These are phyloP conservation scores for Panellus pusillus DNA, from an alignment of 768 basidiomycete species.

Conservation along the genomic window DNA sequence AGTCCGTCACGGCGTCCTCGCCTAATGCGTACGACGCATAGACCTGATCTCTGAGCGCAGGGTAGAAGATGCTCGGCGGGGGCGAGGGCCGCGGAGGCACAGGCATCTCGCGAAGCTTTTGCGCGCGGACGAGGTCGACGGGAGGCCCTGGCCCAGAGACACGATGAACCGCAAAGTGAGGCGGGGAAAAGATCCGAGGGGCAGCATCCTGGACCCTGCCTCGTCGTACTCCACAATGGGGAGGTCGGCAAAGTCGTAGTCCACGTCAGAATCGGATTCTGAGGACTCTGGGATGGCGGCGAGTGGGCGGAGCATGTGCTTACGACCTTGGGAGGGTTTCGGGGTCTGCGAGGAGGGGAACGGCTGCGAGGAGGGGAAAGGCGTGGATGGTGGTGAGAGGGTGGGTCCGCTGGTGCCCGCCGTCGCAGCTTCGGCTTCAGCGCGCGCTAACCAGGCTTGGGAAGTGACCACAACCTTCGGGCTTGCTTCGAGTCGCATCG, in stretches of 20 bases:
- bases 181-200: not conserved
- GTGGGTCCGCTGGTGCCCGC: not conserved
- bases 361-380: not conserved
- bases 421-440: not conserved
- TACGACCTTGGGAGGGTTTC: no score
- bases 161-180: not conserved
- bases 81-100: conserved; percentile 3
- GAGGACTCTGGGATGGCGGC: not conserved
- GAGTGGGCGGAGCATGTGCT: not conserved
- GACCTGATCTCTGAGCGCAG: conserved; percentile 8
- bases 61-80: conserved; percentile 15
- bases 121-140: conserved; percentile 7
- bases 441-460: not conserved
- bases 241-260: conserved; percentile 10
- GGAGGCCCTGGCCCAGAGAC: not conserved
- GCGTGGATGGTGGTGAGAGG: not conserved
- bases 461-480: not conserved
- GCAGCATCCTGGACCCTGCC: not conserved
- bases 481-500: not conserved
- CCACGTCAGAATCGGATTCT: not conserved
- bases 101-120: not conserved
- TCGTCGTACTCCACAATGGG: not conserved
- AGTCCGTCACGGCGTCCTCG: not conserved
- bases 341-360: not conserved
- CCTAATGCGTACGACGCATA: conserved; percentile 10